Base-by-base conservation (phyloP, 164 flowering plant genomes). In the Amborella trichopoda region DNA sequence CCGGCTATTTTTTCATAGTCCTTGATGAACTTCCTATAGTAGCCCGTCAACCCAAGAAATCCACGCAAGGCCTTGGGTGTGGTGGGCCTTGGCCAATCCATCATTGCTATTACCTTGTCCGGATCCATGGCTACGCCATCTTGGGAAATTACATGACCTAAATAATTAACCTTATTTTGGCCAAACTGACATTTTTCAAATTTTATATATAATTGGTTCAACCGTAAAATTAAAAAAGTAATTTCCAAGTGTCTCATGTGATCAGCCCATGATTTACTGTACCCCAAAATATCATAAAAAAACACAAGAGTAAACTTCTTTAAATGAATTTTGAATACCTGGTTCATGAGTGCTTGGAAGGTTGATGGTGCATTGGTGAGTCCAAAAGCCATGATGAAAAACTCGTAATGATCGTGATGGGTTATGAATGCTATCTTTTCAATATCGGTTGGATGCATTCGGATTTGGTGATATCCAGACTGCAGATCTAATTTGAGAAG, bases 261-360 rank as follows among this genome's bases (percentile, higher is more conserved):
- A 1, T 33, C 37, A 1, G 17, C 44, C 37, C 22, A 24, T 1
- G 21, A 19, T 21, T 4, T 2, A 20, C 55, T 44, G 22, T 32
- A 57, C 3, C 49, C 22, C 26, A 55, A 26, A n/a, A 57, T n/a
- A 19, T 57, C 55, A 17, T 58, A 55, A 27, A 58, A 58, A 22
- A 58, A 58, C 1, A 56, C 52, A 23, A 55, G 20, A 2, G 40
- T 13, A n/a, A 39, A 55, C 30, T 11, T 4, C 2, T 49, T 3
- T 1, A 39, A n/a, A 20, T 14, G 27, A 6, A 38, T 19, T 12
- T 14, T 3, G 24, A 54, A 54, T 5, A 54, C n/a, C 2, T 39
- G 14, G 28, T 54, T 54, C 58, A 54, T 46, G 11, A 46, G 26
- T 10, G 4, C 3, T 14, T 54, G 38, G n/a, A 54, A 46, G 2